phyloP scores from a whole-genome alignment of 768 basidiomycete genomes.

The Neoboletus magnificus region DNA sequence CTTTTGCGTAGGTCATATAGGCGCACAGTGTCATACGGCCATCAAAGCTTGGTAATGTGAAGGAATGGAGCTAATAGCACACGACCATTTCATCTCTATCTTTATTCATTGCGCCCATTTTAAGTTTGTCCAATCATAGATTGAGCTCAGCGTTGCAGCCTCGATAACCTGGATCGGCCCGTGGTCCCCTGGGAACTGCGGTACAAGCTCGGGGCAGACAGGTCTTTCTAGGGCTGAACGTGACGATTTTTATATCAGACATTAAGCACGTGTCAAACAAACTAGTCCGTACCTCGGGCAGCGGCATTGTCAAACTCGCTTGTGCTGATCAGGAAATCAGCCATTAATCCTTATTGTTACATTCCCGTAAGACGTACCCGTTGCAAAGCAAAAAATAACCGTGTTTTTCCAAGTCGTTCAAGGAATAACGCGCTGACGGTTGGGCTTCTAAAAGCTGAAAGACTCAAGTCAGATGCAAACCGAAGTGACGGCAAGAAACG shows the following conservation, averaged over 20 bases:
- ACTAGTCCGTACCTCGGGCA: conserved; percentile 18
- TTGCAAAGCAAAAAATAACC: conserved; percentile 21
- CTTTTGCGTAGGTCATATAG: conserved; percentile 13
- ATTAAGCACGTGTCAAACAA: neutral
- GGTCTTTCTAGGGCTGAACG: conserved; percentile 16
- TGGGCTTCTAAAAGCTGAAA: conserved; percentile 19
- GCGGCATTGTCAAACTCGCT: conserved; percentile 24
- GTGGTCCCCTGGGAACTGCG: neutral
- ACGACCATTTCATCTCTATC: conserved; percentile 6
- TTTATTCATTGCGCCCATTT: conserved; percentile 12
- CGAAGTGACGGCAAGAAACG: neutral
- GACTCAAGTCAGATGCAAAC: neutral
- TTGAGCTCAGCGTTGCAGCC: conserved; percentile 2
- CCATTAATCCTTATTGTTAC: neutral
- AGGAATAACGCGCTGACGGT: conserved; percentile 14
- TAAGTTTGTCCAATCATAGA: conserved; percentile 21
- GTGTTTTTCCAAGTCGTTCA: conserved; percentile 23
- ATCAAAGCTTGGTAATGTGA: neutral
- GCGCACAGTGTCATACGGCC: conserved; percentile 1
- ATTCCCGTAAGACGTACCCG: conserved; percentile 17
- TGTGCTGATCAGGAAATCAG: conserved; percentile 10
- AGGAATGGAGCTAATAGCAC: neutral
- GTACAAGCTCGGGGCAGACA: conserved; percentile 21
- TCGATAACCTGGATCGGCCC: conserved; percentile 6
- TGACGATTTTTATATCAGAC: conserved; percentile 8